Evolutionary conservation across 2,329 filamentous ascomycete genomes (phyloP).

Genomic region (Didymella keratinophila): DNA sequence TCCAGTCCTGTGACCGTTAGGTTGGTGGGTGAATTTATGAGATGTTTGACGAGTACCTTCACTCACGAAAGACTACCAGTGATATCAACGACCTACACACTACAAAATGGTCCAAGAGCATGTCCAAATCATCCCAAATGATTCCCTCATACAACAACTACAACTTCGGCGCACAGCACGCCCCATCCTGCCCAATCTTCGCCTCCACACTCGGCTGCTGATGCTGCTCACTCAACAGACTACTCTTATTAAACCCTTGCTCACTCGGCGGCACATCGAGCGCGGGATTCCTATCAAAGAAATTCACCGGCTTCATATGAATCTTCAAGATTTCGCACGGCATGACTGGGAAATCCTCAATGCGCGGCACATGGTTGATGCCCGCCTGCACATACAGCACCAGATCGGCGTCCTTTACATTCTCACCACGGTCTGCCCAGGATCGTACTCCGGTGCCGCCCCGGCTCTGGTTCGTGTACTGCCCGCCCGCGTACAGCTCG

Average conservation of each 20-base stretch:
- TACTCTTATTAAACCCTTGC: conserved; percentile 57
- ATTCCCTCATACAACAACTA: background rate
- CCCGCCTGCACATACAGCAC: conserved; percentile 66
- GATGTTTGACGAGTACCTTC: too few species aligned
- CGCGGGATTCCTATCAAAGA: conserved; percentile 66
- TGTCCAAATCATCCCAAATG: too few species aligned
- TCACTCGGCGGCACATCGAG: conserved; percentile 65
- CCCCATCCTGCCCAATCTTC: conserved; percentile 45
- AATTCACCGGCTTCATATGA: conserved; percentile 66
- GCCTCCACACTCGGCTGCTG: conserved; percentile 48
- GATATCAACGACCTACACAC: too few species aligned
- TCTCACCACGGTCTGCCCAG: conserved; percentile 62
- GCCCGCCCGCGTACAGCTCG: conserved; percentile 67
- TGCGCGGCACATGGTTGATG: conserved; percentile 63
- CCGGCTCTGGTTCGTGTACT: conserved; percentile 68
- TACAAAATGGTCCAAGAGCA: too few species aligned
- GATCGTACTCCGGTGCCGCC: conserved; percentile 58
- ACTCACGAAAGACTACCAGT: too few species aligned
- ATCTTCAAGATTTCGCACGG: conserved; percentile 65
- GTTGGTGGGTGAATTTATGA: too few species aligned
- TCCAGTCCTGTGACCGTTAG: too few species aligned
- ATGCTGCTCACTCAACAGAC: conserved; percentile 48
- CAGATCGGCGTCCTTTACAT: conserved; percentile 63
- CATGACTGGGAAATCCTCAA: conserved; percentile 68
- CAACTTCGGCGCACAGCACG: conserved; percentile 51